A percentile compares a stretch with the other conserved stretches of the same genome.
phyloP scores from a whole-genome alignment of 1,139 yeast species.

The Diutina ranongensis region DNA sequence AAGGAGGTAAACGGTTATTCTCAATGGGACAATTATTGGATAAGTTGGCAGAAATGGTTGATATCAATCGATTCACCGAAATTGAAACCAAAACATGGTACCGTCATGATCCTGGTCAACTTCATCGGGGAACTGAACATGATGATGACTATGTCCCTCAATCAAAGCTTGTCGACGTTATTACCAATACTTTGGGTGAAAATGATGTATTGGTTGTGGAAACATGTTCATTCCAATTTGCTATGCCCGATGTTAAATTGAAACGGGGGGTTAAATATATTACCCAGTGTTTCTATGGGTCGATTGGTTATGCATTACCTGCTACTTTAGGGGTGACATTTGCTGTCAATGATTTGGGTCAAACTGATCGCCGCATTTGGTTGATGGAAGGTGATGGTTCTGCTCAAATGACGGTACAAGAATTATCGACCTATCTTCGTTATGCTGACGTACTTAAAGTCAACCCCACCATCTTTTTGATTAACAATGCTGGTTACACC shows the following conservation, averaged over 20 bases:
- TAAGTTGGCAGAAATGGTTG: slow-evolving; percentile 16
- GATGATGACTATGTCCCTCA: slow-evolving; percentile 13
- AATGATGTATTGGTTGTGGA: slow-evolving; percentile 63
- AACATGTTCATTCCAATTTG: slow-evolving; percentile 71
- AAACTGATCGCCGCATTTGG: slow-evolving; percentile 40
- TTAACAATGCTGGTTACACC: slow-evolving; percentile 80
- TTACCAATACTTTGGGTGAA: slow-evolving; percentile 31
- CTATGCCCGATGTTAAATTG: slow-evolving; percentile 48
- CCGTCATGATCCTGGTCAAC: background rate
- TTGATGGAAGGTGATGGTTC: slow-evolving; percentile 85
- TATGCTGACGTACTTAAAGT: slow-evolving; percentile 13
- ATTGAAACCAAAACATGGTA: background rate
- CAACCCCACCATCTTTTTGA: slow-evolving; percentile 53
- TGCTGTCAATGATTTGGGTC: slow-evolving; percentile 47
- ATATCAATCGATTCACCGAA: background rate
- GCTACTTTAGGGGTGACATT: slow-evolving; percentile 71
- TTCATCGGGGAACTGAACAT: background rate
- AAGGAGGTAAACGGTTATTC: slow-evolving; percentile 1
- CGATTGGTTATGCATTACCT: slow-evolving; percentile 82
- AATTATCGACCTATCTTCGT: slow-evolving; percentile 57
- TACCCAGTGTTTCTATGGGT: slow-evolving; percentile 64
- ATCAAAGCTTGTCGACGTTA: slow-evolving; percentile 19
- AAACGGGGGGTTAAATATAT: slow-evolving; percentile 41
- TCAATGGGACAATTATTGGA: background rate
- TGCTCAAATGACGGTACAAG: slow-evolving; percentile 85